Base-by-base conservation (phyloP, 768 basidiomycete genomes). In the Hygrophoropsis aurantiaca region DNA sequence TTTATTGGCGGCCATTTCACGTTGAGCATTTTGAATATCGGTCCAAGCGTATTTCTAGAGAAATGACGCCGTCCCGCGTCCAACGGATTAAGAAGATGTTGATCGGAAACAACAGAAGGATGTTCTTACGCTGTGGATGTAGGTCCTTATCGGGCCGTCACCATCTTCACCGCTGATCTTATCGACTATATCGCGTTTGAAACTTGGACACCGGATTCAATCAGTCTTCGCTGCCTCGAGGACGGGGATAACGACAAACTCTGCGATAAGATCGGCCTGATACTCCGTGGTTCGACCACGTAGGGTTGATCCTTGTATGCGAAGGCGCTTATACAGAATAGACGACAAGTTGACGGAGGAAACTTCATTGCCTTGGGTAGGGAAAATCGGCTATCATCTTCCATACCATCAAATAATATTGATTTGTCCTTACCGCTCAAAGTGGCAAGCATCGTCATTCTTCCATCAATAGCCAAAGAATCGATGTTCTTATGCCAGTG, bases 281-380 rank as follows among this genome's bases (percentile, higher is more conserved):
- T 95, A 97, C 52, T 77, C 71, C n/a, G 74, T 58, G 20, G 80
- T 77, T 37, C 90, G 81, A 24, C 85, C 81, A 19, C 93, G 82
- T 24, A 97, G 71, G 2, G 92, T 95, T 18, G 90, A 90, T 18
- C 94, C 93, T 65, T 92, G 85, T 42, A 97, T 85, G 20, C 84
- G 82, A 42, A 97, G 79, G 15, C 93, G 83, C 70, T 94, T 97
- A 65, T 74, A 83, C 47, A 95, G 70, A 44, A 97, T 79, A 9
- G 82, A 84, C 5, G 57, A 57, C 38, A 97, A 69, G 62, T 85
- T 75, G 47, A 82, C 68, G 11, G 67, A 68, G 11, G 76, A 62
- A 13, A 84, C 74, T 15, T 73, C 67, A 24, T 65, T 58, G 36
- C 86, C 87, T 87, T 58, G 44, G 47, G 21, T 53, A 40, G 40